phyloP scores from a whole-genome alignment of 1,139 yeast genomes.

The Candida sanyaensis region DNA sequence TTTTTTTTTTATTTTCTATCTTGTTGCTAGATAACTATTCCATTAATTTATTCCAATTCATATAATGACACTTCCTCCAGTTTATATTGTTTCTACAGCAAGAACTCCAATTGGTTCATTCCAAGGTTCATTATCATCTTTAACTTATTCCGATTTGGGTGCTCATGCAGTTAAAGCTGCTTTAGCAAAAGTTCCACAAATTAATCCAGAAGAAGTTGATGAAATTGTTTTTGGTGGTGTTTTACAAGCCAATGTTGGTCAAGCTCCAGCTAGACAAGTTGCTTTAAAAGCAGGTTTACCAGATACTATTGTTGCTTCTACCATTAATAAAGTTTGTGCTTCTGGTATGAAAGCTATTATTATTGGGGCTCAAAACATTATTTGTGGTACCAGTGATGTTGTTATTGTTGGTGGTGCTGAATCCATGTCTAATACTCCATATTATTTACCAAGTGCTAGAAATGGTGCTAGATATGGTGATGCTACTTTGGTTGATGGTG shows the following conservation, averaged over 20 bases:
- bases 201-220: conserved; percentile 78
- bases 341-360: conserved; percentile 93
- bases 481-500: conserved; percentile 74
- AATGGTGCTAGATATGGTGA: conserved; percentile 90
- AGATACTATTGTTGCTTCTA: conserved; percentile 76
- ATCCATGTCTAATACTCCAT: conserved; percentile 95
- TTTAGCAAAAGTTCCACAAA: conserved; percentile 76
- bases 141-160: conserved; percentile 83
- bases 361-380: conserved; percentile 85
- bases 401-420: conserved; percentile 98
- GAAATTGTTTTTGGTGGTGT: conserved; percentile 94
- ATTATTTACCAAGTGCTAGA: conserved; percentile 86
- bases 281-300: conserved; percentile 88
- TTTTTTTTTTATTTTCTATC: too few species aligned
- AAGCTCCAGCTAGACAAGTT: conserved; percentile 98
- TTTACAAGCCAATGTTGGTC: conserved; percentile 91
- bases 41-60: not conserved
- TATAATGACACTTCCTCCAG: conserved; percentile 31
- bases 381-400: conserved; percentile 87
- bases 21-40: not conserved
- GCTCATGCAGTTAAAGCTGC: conserved; percentile 91
- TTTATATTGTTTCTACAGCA: conserved; percentile 85
- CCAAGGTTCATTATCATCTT: conserved; percentile 78
- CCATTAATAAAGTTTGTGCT: conserved; percentile 96
- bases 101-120: conserved; percentile 97